A percentile compares a stretch with the other conserved stretches of the same genome.
These are phyloP conservation scores for Coemansia erecta DNA, from an alignment of 192 early-diverging fungal genomes.

Conservation along the genomic window DNA sequence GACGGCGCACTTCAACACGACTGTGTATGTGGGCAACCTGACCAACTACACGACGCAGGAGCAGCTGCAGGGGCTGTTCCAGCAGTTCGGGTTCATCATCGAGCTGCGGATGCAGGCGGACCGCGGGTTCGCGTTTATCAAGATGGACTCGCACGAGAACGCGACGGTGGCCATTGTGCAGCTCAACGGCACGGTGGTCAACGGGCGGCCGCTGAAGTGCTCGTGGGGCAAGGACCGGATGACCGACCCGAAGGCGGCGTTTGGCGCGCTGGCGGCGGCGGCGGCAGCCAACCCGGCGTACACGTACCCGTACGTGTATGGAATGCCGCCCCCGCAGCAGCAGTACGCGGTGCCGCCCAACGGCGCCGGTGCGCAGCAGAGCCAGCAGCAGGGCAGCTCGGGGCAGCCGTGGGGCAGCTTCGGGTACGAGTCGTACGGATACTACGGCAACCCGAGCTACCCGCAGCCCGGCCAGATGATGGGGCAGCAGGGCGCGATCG, in stretches of 20 bases:
- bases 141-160: constrained; percentile 89
- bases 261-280: constrained; percentile 35
- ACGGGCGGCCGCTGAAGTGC: constrained; percentile 76
- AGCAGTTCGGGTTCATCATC: constrained; percentile 71
- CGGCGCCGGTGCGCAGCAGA: constrained; percentile 14
- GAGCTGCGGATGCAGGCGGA: constrained; percentile 86
- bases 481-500: constrained; percentile 17
- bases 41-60: constrained; percentile 70
- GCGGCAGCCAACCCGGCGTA: constrained; percentile 49
- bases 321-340: constrained; percentile 48
- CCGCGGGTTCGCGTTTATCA: constrained; percentile 89
- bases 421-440: constrained; percentile 47
- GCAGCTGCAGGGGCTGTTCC: constrained; percentile 72
- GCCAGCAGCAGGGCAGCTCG: constrained; percentile 18
- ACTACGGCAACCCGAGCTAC: constrained; percentile 46
- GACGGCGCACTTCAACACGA: constrained; percentile 80
- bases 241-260: constrained; percentile 51
- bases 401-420: constrained; percentile 29
- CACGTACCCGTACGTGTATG: constrained; percentile 53
- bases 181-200: constrained; percentile 68
- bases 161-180: constrained; percentile 85
- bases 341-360: constrained; percentile 31
- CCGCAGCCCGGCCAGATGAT: constrained; percentile 51
- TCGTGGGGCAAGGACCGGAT: constrained; percentile 88
- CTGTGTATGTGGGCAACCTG: constrained; percentile 88